These are phyloP conservation scores for Verticillium dahliae DNA, from an alignment of 2,329 filamentous ascomycete genomes.

Conservation along the genomic window DNA sequence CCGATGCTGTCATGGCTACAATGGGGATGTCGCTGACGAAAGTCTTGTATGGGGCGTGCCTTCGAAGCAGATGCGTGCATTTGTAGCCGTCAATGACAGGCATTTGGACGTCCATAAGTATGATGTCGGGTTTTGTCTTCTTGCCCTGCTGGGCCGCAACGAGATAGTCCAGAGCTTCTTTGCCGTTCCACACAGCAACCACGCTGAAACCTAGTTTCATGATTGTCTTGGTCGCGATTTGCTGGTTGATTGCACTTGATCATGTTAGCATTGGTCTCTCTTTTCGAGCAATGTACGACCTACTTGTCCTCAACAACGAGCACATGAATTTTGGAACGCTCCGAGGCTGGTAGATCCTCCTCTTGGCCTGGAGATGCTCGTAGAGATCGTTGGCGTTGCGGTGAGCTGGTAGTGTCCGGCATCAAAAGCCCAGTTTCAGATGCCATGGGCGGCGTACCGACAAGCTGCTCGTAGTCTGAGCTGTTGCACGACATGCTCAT, in stretches of 20 bases:
- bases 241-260: conserved; percentile 58
- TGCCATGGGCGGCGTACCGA: conserved; percentile 31
- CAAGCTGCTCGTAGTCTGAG: conserved; percentile 51
- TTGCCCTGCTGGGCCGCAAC: conserved; percentile 42
- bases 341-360: conserved; percentile 44
- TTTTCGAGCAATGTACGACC: conserved; percentile 21
- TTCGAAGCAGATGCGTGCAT: conserved; percentile 66
- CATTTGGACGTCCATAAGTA: conserved; percentile 76
- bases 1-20: conserved; percentile 75
- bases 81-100: conserved; percentile 72
- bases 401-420: conserved; percentile 16
- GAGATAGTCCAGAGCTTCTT: conserved; percentile 72
- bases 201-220: conserved; percentile 67
- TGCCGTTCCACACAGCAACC: conserved; percentile 68
- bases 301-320: conserved; percentile 78
- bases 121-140: conserved; percentile 60
- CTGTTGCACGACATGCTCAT: conserved; percentile 60
- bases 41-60: conserved; percentile 57
- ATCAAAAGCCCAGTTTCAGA: conserved; percentile 9
- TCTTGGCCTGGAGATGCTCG: conserved; percentile 31
- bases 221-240: conserved; percentile 71
- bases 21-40: conserved; percentile 61
- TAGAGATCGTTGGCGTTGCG: conserved; percentile 22
- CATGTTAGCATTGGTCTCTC: not conserved
- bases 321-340: conserved; percentile 60